phyloP scores from a whole-genome alignment of 192 early-diverging fungal genomes.

The Coemansia sp. region DNA sequence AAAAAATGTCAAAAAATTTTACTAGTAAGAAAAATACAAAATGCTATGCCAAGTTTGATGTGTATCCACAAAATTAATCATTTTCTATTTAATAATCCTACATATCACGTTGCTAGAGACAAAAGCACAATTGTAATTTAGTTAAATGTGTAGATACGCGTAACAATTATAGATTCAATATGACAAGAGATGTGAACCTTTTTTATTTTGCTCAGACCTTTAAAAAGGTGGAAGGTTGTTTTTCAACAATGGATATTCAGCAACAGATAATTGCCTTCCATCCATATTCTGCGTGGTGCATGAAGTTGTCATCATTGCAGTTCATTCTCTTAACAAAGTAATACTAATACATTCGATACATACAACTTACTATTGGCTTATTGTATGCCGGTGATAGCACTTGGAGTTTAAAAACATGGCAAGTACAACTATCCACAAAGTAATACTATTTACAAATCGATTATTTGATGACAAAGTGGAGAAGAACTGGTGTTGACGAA shows the following conservation, averaged over 20 bases:
- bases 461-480: not conserved
- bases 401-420: not conserved
- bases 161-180: not conserved
- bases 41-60: not conserved
- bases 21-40: not conserved
- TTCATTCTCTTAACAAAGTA: conserved; percentile 1
- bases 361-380: not conserved
- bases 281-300: conserved; percentile 49
- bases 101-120: not conserved
- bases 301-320: conserved; percentile 50
- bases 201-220: not conserved
- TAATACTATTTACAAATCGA: not conserved
- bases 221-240: conserved; percentile 3
- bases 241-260: not conserved
- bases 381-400: not conserved
- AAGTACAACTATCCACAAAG: not conserved
- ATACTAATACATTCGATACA: not conserved
- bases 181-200: not conserved
- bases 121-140: conserved; percentile 4
- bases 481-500: not conserved
- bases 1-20: too few species aligned
- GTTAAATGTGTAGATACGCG: not conserved
- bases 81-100: not conserved
- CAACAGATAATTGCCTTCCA: not conserved
- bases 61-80: not conserved